Conservation (phyloP, 1,139 yeast genomes). For the Geotrichum fermentans region DNA sequence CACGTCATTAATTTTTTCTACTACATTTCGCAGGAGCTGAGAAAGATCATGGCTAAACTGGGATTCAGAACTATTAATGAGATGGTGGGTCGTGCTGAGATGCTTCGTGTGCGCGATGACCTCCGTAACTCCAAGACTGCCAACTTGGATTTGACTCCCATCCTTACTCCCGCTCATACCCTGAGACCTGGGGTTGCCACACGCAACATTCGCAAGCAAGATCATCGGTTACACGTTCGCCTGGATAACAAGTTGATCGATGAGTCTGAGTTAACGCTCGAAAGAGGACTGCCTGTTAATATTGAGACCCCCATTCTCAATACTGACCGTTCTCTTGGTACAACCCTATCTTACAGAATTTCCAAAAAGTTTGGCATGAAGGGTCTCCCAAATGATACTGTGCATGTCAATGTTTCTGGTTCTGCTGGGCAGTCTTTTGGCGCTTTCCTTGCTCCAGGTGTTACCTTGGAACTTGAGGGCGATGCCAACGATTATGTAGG, state of each 20-base stretch:
- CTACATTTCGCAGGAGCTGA: slow-evolving; percentile 86
- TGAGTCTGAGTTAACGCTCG: slow-evolving; percentile 88
- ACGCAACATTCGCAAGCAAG: slow-evolving; percentile 87
- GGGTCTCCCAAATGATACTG: slow-evolving; percentile 92
- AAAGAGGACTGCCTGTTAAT: slow-evolving; percentile 88
- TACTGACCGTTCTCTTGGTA: slow-evolving; percentile 93
- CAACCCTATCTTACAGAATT: slow-evolving; percentile 88
- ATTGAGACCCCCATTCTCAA: slow-evolving; percentile 89
- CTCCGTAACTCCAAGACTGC: slow-evolving; percentile 84
- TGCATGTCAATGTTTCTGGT: slow-evolving; percentile 84
- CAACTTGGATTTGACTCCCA: slow-evolving; percentile 84
- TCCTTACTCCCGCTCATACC: slow-evolving; percentile 92
- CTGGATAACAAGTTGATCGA: slow-evolving; percentile 92
- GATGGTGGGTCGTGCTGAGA: slow-evolving; percentile 97
- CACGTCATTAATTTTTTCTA: slow-evolving; percentile 96
- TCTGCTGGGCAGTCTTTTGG: slow-evolving; percentile 98
- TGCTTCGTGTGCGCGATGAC: slow-evolving; percentile 77
- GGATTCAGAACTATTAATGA: slow-evolving; percentile 95
- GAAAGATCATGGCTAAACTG: slow-evolving; percentile 85
- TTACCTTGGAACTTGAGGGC: slow-evolving; percentile 94
- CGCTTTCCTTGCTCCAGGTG: slow-evolving; percentile 94
- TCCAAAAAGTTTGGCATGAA: slow-evolving; percentile 89
- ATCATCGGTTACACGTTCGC: slow-evolving; percentile 85
- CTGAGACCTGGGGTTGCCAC: slow-evolving; percentile 97
- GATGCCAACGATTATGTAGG: slow-evolving; percentile 98